Conservation (phyloP, 179 eudicot genomes). For the Silene noctiflora region DNA sequence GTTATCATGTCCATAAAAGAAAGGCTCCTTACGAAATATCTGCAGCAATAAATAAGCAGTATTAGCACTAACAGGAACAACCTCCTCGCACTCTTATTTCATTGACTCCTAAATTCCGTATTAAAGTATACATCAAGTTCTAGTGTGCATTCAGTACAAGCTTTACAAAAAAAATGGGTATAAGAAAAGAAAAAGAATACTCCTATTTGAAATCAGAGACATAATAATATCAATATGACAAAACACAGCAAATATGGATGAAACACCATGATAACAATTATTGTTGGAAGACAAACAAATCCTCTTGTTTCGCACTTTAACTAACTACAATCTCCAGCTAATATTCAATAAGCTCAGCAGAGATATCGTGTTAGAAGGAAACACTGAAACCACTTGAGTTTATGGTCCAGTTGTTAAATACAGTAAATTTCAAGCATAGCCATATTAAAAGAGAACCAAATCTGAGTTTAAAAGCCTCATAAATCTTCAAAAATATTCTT, state of each 20-base stretch:
- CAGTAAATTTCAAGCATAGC: not conserved
- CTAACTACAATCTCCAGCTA: not conserved
- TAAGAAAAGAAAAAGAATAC: not conserved
- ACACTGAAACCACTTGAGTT: not conserved
- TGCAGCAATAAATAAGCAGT: slow-evolving; percentile 30
- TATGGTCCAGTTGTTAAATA: not conserved
- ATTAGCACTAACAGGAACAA: slow-evolving; percentile 1
- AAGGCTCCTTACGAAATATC: slow-evolving; percentile 97
- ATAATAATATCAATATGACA: not conserved
- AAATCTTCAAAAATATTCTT: not conserved
- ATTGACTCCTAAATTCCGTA: not conserved
- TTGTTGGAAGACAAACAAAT: not conserved
- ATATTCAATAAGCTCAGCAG: not conserved
- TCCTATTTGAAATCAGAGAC: not conserved
- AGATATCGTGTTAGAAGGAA: not conserved
- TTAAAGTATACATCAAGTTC: too few species aligned
- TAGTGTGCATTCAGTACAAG: not conserved
- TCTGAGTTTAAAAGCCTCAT: not conserved
- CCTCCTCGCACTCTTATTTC: not conserved
- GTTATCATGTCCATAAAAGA: slow-evolving; percentile 92
- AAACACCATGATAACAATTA: not conserved
- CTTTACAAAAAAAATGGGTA: not conserved
- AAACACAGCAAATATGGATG: not conserved
- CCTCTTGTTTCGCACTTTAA: not conserved
- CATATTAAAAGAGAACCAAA: not conserved